These are phyloP conservation scores for Giardia muris DNA, from an alignment of 208 protist genomes.

Conservation along the genomic window DNA sequence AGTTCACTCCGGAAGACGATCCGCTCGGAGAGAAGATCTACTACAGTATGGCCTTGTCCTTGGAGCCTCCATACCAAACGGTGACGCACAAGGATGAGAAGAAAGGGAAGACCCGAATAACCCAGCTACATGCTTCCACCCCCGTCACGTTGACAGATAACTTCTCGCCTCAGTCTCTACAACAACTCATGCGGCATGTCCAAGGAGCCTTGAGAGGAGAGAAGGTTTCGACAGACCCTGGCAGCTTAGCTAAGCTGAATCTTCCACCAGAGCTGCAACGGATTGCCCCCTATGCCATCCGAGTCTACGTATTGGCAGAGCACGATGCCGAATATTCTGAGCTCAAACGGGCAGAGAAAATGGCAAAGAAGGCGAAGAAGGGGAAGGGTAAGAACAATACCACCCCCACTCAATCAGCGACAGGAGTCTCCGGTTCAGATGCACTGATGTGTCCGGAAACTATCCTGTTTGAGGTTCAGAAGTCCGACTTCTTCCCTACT, in stretches of 20 bases:
- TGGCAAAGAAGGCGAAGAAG: neutral
- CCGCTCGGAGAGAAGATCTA: conserved; percentile 13
- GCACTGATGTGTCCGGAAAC: neutral
- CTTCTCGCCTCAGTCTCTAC: neutral
- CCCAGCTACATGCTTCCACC: neutral
- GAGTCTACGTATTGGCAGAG: conserved; percentile 22
- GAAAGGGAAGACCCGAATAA: neutral
- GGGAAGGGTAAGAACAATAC: neutral
- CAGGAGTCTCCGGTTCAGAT: neutral
- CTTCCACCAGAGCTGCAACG: neutral
- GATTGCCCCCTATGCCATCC: neutral
- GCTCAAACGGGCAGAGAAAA: neutral
- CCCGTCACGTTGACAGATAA: neutral
- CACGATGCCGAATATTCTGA: neutral
- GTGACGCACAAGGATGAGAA: neutral
- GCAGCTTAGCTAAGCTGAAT: neutral
- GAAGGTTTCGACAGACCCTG: neutral
- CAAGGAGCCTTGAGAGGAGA: neutral
- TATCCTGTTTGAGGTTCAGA: neutral
- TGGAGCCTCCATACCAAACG: neutral
- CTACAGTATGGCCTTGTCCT: neutral
- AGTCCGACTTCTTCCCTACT: neutral
- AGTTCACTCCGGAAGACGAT: neutral
- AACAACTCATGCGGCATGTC: neutral
- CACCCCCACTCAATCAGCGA: neutral